These are phyloP conservation scores for Beauveria australis DNA, from an alignment of 2,329 filamentous ascomycete genomes.

Conservation along the genomic window DNA sequence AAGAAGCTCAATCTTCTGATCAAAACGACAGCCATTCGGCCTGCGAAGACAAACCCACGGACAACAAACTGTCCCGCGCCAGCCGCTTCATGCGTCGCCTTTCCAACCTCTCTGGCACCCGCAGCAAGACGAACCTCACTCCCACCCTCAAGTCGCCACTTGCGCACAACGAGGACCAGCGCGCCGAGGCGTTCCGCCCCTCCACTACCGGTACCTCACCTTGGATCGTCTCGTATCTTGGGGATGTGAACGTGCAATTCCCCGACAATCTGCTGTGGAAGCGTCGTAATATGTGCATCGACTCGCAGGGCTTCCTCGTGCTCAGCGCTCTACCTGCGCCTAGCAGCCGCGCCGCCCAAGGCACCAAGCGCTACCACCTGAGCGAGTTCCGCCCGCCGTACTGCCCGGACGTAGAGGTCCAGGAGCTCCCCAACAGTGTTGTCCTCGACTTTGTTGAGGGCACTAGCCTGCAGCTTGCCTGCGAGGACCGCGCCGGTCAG, in stretches of 20 bases:
- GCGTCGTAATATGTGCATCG: constrained; percentile 77
- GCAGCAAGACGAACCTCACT: constrained; percentile 28
- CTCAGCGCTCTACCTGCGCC: constrained; percentile 56
- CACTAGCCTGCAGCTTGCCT: constrained; percentile 55
- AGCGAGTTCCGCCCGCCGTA: constrained; percentile 74
- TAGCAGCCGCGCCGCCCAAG: constrained; percentile 36
- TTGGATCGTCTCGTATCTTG: constrained; percentile 58
- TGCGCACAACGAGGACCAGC: constrained; percentile 19
- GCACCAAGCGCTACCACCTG: constrained; percentile 72
- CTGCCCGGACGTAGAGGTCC: constrained; percentile 79
- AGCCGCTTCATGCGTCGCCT: constrained; percentile 52
- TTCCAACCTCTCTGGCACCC: constrained; percentile 42
- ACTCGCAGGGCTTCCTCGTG: constrained; percentile 74
- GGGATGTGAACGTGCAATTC: constrained; percentile 94
- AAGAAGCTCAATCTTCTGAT: constrained; percentile 30
- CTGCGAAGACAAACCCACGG: constrained; percentile 37
- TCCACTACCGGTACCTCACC: constrained; percentile 23
- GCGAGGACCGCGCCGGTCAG: constrained; percentile 53
- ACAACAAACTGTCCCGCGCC: constrained; percentile 43
- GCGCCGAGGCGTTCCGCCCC: constrained; percentile 19
- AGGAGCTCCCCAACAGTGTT: constrained; percentile 85
- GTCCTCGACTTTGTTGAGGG: constrained; percentile 53
- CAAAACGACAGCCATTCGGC: constrained; percentile 38
- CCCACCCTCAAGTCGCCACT: constrained; percentile 20
- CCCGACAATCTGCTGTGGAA: constrained; percentile 96